Base-by-base conservation (phyloP, 1,284 basidiomycete species). In the Ganoderma leucocontextum region DNA sequence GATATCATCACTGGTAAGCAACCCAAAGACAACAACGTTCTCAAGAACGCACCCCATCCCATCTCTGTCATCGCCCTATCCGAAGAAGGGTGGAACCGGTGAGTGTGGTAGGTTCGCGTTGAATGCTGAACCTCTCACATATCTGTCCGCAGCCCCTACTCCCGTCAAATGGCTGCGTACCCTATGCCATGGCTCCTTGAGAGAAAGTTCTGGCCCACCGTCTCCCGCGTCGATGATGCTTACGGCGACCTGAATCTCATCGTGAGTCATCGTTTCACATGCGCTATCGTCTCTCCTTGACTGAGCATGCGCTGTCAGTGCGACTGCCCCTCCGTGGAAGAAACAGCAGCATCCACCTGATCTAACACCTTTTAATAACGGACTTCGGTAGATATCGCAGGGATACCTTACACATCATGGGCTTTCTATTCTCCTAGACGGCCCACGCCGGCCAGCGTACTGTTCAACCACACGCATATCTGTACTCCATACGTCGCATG, bases 11-110 rank as follows among this genome's bases (percentile, higher is more conserved):
- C 86, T 17, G 97, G 96, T 63, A 92, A 91, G 77, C 94, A 96
- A 78, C 92, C 95, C 3, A 91, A 86, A 78, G 93, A 93, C 72
- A 94, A 95, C 82, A 99, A 99, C 79, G 81, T 98, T 52, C 86
- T 99, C 74, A 96, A 93, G 82, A 96, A 98, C 77, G 95, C 97
- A 0, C 97, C 97, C 53, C 97, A 99, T 80, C 92, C 97, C 0
- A 86, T 95, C 52, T 88, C 91, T 53, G 86, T 92, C 53, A 85
- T 99, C 64, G 85, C 90, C 8, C 72, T 87, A 19, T 83, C 91
- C 13, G 91, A 91, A 63, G 86, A 86, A 64, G 85, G 95, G 70
- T 99, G 97, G 97, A 89, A 94, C 74, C 86, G 89, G 92, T 93
- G 61, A 57, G 89, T 77, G 29, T n/a, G n/a, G 36, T 25, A 53